phyloP scores from a whole-genome alignment of 2,329 filamentous ascomycete species.

The Neoscytalidium dimidiatum region DNA sequence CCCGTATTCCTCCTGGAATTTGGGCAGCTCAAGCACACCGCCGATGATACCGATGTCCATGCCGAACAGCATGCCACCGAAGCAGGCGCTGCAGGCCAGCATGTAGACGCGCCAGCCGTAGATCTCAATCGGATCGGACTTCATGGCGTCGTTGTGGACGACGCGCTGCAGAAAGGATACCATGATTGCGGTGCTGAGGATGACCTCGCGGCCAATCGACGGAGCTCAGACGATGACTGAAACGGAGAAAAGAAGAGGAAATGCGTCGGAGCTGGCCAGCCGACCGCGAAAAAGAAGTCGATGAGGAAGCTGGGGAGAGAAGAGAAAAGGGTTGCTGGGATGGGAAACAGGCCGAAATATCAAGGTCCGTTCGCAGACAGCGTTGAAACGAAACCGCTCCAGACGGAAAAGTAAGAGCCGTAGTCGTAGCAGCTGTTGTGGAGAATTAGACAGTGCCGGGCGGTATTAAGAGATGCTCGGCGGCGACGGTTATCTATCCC shows the following conservation, averaged over 20 bases:
- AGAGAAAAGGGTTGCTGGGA: not conserved
- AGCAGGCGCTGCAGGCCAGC: constrained; percentile 66
- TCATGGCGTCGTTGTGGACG: constrained; percentile 72
- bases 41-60: constrained; percentile 63
- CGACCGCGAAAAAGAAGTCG: not conserved
- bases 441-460: not conserved
- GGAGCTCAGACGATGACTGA: not conserved
- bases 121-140: constrained; percentile 64
- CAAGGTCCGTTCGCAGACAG: not conserved
- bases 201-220: constrained; percentile 1
- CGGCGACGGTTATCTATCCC: not conserved
- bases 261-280: not conserved
- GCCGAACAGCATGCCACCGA: constrained; percentile 69
- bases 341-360: not conserved
- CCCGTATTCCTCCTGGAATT: constrained; percentile 50
- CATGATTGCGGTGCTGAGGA: constrained; percentile 6
- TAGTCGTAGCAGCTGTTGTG: not conserved
- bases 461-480: not conserved
- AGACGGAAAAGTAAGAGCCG: not conserved
- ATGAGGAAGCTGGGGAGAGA: not conserved
- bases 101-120: constrained; percentile 70
- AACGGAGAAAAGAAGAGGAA: not conserved
- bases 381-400: constrained; percentile 7
- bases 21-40: constrained; percentile 63
- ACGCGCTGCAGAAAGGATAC: constrained; percentile 52